phyloP scores from a whole-genome alignment of 2,329 filamentous ascomycete species.

The Mollisiaceae sp. region DNA sequence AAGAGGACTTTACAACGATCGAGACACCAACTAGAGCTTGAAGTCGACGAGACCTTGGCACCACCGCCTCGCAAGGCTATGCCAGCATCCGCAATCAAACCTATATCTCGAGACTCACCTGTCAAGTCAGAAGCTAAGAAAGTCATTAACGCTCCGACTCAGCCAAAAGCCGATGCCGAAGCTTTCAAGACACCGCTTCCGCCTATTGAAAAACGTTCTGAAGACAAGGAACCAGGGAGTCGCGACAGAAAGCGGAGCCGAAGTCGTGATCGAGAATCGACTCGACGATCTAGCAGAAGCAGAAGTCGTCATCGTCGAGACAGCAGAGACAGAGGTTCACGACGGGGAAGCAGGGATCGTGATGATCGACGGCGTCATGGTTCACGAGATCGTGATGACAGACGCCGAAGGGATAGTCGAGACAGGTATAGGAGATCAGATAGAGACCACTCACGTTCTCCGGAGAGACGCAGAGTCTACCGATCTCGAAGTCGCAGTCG shows the following conservation, averaged over 20 bases:
- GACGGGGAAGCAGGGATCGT: constrained; percentile 37
- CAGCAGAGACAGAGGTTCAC: constrained; percentile 35
- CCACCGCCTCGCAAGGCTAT: constrained; percentile 43
- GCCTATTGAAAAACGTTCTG: constrained; percentile 16
- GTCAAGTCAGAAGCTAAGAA: constrained; percentile 40
- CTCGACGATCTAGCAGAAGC: constrained; percentile 35
- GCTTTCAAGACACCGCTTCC: constrained; percentile 31
- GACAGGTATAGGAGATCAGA: constrained; percentile 37
- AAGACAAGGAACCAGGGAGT: constrained; percentile 22
- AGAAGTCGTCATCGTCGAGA: constrained; percentile 34
- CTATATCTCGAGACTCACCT: constrained; percentile 39
- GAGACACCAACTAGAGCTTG: constrained; percentile 42
- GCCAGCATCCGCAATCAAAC: constrained; percentile 43
- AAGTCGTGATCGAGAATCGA: constrained; percentile 38
- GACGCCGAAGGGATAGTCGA: constrained; percentile 35
- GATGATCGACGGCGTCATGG: constrained; percentile 25
- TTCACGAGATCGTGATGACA: constrained; percentile 41
- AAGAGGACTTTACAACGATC: constrained; percentile 39
- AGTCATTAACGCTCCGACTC: constrained; percentile 25
- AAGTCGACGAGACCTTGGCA: constrained; percentile 42
- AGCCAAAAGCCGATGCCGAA: constrained; percentile 27
- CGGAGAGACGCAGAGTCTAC: constrained; percentile 36
- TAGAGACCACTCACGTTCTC: constrained; percentile 32
- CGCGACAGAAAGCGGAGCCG: constrained; percentile 29
- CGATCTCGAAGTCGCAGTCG: constrained; percentile 35